Conservation (phyloP, 305 asterid genomes). For the Fraxinus dipetala region DNA sequence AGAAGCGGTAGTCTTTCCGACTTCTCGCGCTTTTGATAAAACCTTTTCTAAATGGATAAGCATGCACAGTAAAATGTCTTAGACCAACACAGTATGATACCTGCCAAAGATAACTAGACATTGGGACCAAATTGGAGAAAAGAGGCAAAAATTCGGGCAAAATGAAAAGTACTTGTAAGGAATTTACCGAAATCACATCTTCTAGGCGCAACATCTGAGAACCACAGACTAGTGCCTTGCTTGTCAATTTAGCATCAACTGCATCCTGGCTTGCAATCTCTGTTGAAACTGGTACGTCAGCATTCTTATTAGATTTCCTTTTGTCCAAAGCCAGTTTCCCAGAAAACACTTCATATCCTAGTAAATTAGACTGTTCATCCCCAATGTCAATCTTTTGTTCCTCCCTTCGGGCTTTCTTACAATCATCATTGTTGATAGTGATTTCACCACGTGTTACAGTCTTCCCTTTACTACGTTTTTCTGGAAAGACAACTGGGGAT, state of each 20-base stretch:
- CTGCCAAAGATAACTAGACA: constrained; percentile 44
- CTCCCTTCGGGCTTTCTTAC: constrained; percentile 46
- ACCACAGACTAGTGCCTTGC: constrained; percentile 89
- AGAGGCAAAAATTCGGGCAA: constrained; percentile 5
- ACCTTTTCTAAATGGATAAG: constrained; percentile 68
- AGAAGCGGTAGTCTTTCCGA: constrained; percentile 78
- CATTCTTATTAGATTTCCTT: constrained; percentile 45
- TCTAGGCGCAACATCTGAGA: constrained; percentile 62
- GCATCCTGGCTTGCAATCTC: constrained; percentile 48
- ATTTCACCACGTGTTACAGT: constrained; percentile 40
- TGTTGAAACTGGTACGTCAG: constrained; percentile 47
- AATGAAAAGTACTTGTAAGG: constrained; percentile 4
- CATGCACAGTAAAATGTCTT: constrained; percentile 84
- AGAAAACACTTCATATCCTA: constrained; percentile 78
- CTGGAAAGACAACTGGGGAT: constrained; percentile 84
- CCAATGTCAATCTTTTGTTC: constrained; percentile 85
- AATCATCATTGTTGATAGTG: constrained; percentile 40
- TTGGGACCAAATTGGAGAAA: constrained; percentile 24
- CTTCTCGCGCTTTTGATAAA: constrained; percentile 61
- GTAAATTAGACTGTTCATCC: constrained; percentile 82
- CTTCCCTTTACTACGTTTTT: constrained; percentile 76
- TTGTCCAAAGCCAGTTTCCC: constrained; percentile 75
- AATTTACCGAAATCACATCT: constrained; percentile 81
- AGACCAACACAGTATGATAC: constrained; percentile 83
- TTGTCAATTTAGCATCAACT: constrained; percentile 81